A percentile compares a stretch with the other conserved stretches of the same genome.
Conservation (phyloP, 2,329 filamentous ascomycete species). For the Reticulascus tulasneorum region DNA sequence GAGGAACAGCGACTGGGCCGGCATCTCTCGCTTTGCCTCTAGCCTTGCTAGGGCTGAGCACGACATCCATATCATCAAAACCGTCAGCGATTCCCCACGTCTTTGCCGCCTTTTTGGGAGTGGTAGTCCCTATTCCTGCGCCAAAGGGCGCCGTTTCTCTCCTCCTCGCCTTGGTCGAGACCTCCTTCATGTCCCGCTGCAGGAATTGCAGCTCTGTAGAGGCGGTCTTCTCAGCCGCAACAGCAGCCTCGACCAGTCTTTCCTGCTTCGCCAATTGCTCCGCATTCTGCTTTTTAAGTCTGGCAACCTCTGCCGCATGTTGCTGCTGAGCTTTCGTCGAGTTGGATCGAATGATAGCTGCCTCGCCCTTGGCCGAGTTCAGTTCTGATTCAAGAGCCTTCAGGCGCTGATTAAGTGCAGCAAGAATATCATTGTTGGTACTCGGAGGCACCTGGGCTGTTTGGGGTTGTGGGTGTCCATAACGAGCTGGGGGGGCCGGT, state of each 20-base stretch:
- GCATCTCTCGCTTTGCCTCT: slow-evolving; percentile 35
- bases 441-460: slow-evolving; percentile 16
- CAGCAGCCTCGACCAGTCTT: slow-evolving; percentile 59
- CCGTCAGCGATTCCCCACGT: slow-evolving; percentile 64
- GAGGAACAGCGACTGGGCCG: slow-evolving; percentile 38
- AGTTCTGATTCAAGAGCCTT: slow-evolving; percentile 52
- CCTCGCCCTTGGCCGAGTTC: slow-evolving; percentile 64
- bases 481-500: slow-evolving; percentile 25
- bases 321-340: slow-evolving; percentile 58
- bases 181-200: slow-evolving; percentile 66
- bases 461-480: slow-evolving; percentile 30
- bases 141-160: slow-evolving; percentile 32
- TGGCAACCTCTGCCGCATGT: slow-evolving; percentile 58
- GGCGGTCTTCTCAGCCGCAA: slow-evolving; percentile 60
- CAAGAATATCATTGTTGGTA: slow-evolving; percentile 31
- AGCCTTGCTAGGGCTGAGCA: slow-evolving; percentile 50
- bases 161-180: slow-evolving; percentile 41
- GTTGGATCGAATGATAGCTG: slow-evolving; percentile 70
- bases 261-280: slow-evolving; percentile 63
- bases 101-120: slow-evolving; percentile 57
- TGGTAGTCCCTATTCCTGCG: slow-evolving; percentile 29
- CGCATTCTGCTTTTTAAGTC: slow-evolving; percentile 58
- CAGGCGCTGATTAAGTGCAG: slow-evolving; percentile 49
- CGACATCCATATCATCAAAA: slow-evolving; percentile 66
- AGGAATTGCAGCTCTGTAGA: slow-evolving; percentile 70